Conservation (phyloP, 495 filamentous ascomycete genomes). For the Trichodelitschia bisporula region DNA sequence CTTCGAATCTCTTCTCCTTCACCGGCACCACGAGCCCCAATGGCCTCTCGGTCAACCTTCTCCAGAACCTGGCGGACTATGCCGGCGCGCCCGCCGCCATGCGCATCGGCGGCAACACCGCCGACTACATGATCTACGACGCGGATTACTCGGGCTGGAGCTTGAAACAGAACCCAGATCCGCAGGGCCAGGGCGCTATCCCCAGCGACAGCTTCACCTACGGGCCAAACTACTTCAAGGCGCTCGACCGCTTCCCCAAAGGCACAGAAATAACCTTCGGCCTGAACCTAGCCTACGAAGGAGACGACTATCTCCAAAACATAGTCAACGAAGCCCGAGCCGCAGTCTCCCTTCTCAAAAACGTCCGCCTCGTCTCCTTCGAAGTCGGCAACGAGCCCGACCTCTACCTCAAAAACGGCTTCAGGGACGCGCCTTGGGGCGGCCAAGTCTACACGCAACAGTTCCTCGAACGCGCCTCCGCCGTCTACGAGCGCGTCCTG, state of each 20-base stretch:
- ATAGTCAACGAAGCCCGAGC: conserved; percentile 48
- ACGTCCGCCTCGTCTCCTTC: conserved; percentile 14
- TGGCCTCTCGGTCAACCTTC: conserved; percentile 12
- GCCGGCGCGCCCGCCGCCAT: conserved; percentile 15
- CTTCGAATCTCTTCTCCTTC: conserved; percentile 19
- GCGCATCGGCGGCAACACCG: conserved; percentile 18
- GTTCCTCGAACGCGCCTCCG: conserved; percentile 13
- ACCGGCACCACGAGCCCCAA: conserved; percentile 13
- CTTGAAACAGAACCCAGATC: too few species aligned
- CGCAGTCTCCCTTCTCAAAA: conserved; percentile 10
- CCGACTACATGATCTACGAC: conserved; percentile 17
- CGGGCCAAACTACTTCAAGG: conserved; percentile 32
- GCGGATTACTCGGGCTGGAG: conserved; percentile 4
- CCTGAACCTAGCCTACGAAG: conserved; percentile 15
- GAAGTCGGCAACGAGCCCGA: conserved; percentile 21
- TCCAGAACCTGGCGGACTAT: conserved; percentile 17
- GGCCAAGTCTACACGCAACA: conserved; percentile 14
- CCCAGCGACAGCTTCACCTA: conserved; percentile 33
- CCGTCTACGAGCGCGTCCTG: conserved; percentile 14
- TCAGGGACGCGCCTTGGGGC: conserved; percentile 12
- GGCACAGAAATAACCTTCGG: conserved; percentile 16
- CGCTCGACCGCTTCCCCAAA: conserved; percentile 14
- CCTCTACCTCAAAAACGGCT: conserved; percentile 14
- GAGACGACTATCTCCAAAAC: conserved; percentile 27
- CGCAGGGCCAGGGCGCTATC: too few species aligned